These are phyloP conservation scores for Botrytis fragariae DNA, from an alignment of 2,329 filamentous ascomycete genomes.

Conservation along the genomic window DNA sequence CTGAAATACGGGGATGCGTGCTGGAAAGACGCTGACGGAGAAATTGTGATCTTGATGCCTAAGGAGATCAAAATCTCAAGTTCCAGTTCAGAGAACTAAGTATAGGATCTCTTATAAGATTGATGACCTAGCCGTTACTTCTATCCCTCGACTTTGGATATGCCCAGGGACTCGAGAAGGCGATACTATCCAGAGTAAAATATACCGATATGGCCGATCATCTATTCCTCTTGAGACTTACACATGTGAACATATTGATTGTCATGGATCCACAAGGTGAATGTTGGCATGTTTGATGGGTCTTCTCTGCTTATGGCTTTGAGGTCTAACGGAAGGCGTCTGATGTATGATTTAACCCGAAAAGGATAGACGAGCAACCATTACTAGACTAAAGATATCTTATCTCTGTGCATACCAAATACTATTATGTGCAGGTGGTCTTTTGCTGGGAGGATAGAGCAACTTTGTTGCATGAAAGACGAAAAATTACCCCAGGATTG, in stretches of 20 bases:
- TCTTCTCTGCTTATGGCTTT: not conserved
- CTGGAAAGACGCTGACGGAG: slow-evolving; percentile 66
- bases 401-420: not conserved
- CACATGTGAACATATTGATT: not conserved
- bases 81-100: not conserved
- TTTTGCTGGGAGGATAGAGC: not conserved
- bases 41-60: slow-evolving; percentile 31
- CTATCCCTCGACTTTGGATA: not conserved
- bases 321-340: not conserved
- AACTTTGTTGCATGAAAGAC: no score
- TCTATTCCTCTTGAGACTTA: not conserved
- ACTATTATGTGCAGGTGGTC: not conserved
- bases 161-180: not conserved
- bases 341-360: not conserved
- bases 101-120: not conserved
- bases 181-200: not conserved
- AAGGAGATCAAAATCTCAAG: not conserved
- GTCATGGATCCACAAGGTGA: no score
- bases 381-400: not conserved
- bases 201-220: not conserved
- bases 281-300: not conserved
- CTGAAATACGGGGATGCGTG: slow-evolving; percentile 55
- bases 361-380: not conserved
- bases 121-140: not conserved
- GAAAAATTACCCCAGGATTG: not conserved